phyloP scores from a whole-genome alignment of 345 rosid genomes.

The Moricandia moricandioides region DNA sequence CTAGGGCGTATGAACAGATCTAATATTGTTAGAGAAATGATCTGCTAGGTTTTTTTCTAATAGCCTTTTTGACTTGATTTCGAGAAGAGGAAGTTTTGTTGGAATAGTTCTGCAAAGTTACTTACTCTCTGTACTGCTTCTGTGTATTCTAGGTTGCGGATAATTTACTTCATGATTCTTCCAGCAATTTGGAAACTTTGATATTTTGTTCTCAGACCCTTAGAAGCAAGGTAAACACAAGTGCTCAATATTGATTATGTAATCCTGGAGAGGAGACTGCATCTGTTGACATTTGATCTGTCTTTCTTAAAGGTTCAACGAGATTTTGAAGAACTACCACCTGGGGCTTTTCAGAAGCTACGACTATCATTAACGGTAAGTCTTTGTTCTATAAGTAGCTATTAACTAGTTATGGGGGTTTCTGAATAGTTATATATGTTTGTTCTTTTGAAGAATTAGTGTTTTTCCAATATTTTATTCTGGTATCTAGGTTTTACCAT shows the following conservation, averaged over 20 bases:
- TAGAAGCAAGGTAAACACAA: constrained; percentile 83
- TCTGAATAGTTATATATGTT: constrained; percentile 3
- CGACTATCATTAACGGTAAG: constrained; percentile 80
- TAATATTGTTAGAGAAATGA: background rate
- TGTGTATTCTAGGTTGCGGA: constrained; percentile 76
- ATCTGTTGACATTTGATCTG: constrained; percentile 17
- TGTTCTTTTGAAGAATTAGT: background rate
- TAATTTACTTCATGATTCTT: constrained; percentile 94
- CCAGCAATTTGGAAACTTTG: constrained; percentile 93
- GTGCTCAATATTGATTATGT: background rate
- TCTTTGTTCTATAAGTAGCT: constrained; percentile 13
- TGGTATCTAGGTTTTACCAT: constrained; percentile 3
- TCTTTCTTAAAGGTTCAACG: constrained; percentile 73
- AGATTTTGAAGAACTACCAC: constrained; percentile 95
- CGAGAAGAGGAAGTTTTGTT: background rate
- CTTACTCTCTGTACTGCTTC: constrained; percentile 12
- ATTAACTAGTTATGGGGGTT: constrained; percentile 7
- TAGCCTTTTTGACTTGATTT: constrained; percentile 9
- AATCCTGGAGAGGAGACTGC: constrained; percentile 2
- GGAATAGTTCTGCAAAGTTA: background rate
- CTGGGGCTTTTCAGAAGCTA: constrained; percentile 84
- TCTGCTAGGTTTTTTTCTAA: background rate
- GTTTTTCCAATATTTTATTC: constrained; percentile 6
- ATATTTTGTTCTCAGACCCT: constrained; percentile 99
- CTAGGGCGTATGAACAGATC: constrained; percentile 13